Conservation (phyloP, 495 filamentous ascomycete genomes). For the Penicillium paradoxum region DNA sequence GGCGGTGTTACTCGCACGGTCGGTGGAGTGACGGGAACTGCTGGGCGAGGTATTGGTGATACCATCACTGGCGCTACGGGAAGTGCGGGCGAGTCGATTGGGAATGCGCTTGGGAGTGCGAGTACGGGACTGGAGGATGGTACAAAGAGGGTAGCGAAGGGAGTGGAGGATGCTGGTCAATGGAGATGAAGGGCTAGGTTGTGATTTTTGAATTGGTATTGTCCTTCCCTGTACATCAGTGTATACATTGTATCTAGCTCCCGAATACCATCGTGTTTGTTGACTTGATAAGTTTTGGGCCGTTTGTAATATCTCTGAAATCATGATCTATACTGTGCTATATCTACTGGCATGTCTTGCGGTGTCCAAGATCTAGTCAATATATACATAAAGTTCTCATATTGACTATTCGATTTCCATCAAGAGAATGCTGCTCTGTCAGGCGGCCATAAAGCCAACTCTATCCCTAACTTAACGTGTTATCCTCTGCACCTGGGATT, state of each 20-base stretch:
- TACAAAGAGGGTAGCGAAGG: slow-evolving; percentile 50
- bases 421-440: no score
- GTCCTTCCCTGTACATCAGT: not conserved
- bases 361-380: no score
- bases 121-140: slow-evolving; percentile 58
- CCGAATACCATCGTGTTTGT: not conserved
- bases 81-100: slow-evolving; percentile 58
- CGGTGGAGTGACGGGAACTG: slow-evolving; percentile 64
- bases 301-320: no score
- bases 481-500: not conserved
- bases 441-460: no score
- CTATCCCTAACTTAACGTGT: not conserved
- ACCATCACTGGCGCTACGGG: slow-evolving; percentile 60
- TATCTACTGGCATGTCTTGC: no score
- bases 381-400: no score
- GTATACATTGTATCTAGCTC: not conserved
- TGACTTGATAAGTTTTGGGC: no score
- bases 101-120: slow-evolving; percentile 57
- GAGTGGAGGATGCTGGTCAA: slow-evolving; percentile 64
- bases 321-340: no score
- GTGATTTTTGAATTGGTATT: not conserved
- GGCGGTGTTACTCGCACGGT: slow-evolving; percentile 61
- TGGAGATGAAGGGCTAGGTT: slow-evolving; percentile 42
- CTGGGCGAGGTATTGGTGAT: slow-evolving; percentile 58
- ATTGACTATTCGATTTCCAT: no score